Base-by-base conservation (phyloP, 2,329 filamentous ascomycete genomes). In the Penicillium rolfsii region DNA sequence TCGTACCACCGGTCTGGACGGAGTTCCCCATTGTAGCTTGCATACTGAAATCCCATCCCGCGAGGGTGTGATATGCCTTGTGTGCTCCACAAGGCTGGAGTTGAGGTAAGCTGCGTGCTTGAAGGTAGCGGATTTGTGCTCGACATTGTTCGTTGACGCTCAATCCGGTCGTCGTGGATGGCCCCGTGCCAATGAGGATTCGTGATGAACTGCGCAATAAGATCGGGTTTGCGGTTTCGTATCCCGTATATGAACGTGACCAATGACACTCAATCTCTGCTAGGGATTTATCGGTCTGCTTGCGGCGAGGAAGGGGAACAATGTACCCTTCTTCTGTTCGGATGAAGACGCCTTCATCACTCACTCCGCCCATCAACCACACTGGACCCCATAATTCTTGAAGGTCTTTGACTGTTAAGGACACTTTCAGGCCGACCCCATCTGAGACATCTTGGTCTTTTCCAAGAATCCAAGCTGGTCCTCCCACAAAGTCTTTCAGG, bases 321-420 rank as follows among this genome's bases (percentile, higher is more conserved):
- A 63, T 58, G 35, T 50, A 63, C 26, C 58, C 61, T 38, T 50
- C 54, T 53, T 63, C 61, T 30, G 61, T 63, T 26, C 55, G 50
- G 14, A 61, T 40, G 11, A 60, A 54, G 38, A 30, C 50, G 5
- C 50, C 55, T 55, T 33, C 28, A 19, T 55, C 50, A 4, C 33
- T n/a, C 9, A 28, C 14, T 11, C 52, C 55, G 26, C 52, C 52
- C 11, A 63, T 50, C 1, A 63, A 16, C 43, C 41, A 57, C 5
- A 61, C 40, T 1, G 61, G 61, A 8, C 61, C 55, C 61, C 61
- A 61, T 8, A 61, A 36, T n/a, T 61, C 59, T 9, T 61, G 48
- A 19, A 64, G 53, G n/a, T 61, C 56, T 41, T 59, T 52, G 14
- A 64, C 59, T 4, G 52, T 53, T 3, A 61, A 40, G 5, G 58